Base-by-base conservation (phyloP, 495 filamentous ascomycete species). In the Clohesyomyces aquaticus region DNA sequence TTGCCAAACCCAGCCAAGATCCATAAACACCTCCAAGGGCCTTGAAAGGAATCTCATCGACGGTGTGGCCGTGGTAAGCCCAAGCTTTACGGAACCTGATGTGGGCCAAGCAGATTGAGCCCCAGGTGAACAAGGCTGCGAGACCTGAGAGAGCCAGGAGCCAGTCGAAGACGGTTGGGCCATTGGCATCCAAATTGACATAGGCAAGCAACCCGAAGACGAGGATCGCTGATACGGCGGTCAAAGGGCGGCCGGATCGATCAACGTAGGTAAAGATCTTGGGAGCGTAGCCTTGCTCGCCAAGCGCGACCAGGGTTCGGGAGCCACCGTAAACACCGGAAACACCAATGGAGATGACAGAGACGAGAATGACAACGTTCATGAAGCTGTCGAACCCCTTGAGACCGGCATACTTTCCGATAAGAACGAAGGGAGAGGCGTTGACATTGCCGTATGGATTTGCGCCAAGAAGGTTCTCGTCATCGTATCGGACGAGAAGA, bases 41-140 rank as follows among this genome's bases (percentile, higher is more conserved):
- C 59, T 79, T 73, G 77, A 85, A 94, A 1, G 88, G 86, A 23
- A 94, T 81, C 72, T 93, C 88, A 27, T 89, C 85, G 0, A 88
- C 61, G 9, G 76, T 82, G 73, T 80, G 83, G 18, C 86, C 88
- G 21, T 89, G 84, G 46, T 76, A 66, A 14, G 75, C 78, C 88
- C 88, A 91, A 11, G 80, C 88, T 19, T 74, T 71, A 19, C 89
- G 84, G 82, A 91, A 90, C 25, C 88, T 84, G 70, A 93, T 89
- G 68, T 91, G 89, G 1, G 87, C 81, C 14, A 89, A 69, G 74
- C 83, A 87, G 73, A 91, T 87, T 50, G 84, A 85, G 16, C 83
- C 86, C 85, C 86, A 92, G 55, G 84, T 81, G 76, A 91, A 90
- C 71, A 91, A 82, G 72, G 81, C 77, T 26, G 81, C 79, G 19